Evolutionary conservation across 352 stramenopile species (phyloP).

Genomic region (Discostella stelligera): DNA sequence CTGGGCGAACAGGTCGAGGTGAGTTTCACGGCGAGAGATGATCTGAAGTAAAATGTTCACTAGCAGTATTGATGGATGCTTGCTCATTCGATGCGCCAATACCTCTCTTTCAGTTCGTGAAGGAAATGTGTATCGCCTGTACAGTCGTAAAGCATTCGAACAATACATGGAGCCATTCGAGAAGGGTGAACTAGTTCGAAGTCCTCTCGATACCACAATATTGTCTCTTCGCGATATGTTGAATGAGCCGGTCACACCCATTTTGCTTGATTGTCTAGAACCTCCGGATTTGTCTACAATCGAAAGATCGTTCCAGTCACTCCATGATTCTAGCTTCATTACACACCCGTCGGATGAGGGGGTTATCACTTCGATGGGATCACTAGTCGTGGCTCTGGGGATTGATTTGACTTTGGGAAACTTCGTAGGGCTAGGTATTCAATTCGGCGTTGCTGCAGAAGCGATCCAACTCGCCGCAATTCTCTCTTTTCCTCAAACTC

Average conservation of each 20-base stretch:
- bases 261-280: slow-evolving; percentile 81
- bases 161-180: slow-evolving; percentile 78
- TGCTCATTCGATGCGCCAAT: slow-evolving; percentile 8
- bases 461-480: slow-evolving; percentile 80
- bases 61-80: not conserved
- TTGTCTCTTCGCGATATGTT: slow-evolving; percentile 83
- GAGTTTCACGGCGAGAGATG: not conserved
- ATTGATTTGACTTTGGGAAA: slow-evolving; percentile 82
- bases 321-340: slow-evolving; percentile 77
- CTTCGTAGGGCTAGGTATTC: slow-evolving; percentile 81
- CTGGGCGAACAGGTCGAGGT: slow-evolving; percentile 72
- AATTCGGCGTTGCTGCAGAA: slow-evolving; percentile 78
- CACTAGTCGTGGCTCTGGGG: slow-evolving; percentile 81
- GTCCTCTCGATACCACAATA: slow-evolving; percentile 83
- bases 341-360: slow-evolving; percentile 60
- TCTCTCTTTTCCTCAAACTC: slow-evolving; percentile 75
- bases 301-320: slow-evolving; percentile 71
- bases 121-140: slow-evolving; percentile 91
- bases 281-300: slow-evolving; percentile 78
- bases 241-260: slow-evolving; percentile 67
- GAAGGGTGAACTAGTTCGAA: slow-evolving; percentile 78
- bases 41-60: not conserved
- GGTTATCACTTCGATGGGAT: slow-evolving; percentile 78
- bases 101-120: slow-evolving; percentile 51
- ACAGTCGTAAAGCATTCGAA: slow-evolving; percentile 78